A percentile compares a stretch with the other conserved stretches of the same genome.
These are phyloP conservation scores for Penicillium sp. DNA, from an alignment of 2,329 filamentous ascomycete species.

Conservation along the genomic window DNA sequence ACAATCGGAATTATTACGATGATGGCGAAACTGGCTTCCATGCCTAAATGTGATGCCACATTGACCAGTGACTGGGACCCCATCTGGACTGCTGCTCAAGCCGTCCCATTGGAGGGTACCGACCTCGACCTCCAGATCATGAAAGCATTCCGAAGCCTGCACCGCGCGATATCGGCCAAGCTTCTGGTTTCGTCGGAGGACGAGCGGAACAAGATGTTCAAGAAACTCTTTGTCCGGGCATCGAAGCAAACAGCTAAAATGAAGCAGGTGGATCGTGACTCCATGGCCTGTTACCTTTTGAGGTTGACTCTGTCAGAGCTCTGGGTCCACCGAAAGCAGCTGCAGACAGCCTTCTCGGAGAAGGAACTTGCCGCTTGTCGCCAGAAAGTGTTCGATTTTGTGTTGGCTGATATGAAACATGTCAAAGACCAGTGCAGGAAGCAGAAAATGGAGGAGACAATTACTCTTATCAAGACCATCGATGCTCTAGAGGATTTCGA, in stretches of 20 bases:
- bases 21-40: conserved; percentile 41
- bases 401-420: conserved; percentile 37
- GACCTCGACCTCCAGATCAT: conserved; percentile 36
- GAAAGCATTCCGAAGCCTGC: conserved; percentile 39
- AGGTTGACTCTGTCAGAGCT: conserved; percentile 36
- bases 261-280: conserved; percentile 32
- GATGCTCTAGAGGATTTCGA: conserved; percentile 42
- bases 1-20: conserved; percentile 37
- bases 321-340: conserved; percentile 31
- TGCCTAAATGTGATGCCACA: conserved; percentile 39
- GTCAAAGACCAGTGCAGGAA: conserved; percentile 37
- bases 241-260: conserved; percentile 31
- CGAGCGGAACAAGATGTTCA: conserved; percentile 35
- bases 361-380: conserved; percentile 34
- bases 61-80: conserved; percentile 38
- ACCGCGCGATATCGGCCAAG: conserved; percentile 36
- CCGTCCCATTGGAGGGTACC: conserved; percentile 32
- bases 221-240: conserved; percentile 35
- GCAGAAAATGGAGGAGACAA: conserved; percentile 32
- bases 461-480: conserved; percentile 38
- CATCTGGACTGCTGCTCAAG: conserved; percentile 37
- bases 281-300: conserved; percentile 39
- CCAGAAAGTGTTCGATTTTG: conserved; percentile 33
- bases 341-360: conserved; percentile 30
- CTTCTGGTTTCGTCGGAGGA: conserved; percentile 35